Base-by-base conservation (phyloP, 805 yeast species). In the Candida germanica region DNA sequence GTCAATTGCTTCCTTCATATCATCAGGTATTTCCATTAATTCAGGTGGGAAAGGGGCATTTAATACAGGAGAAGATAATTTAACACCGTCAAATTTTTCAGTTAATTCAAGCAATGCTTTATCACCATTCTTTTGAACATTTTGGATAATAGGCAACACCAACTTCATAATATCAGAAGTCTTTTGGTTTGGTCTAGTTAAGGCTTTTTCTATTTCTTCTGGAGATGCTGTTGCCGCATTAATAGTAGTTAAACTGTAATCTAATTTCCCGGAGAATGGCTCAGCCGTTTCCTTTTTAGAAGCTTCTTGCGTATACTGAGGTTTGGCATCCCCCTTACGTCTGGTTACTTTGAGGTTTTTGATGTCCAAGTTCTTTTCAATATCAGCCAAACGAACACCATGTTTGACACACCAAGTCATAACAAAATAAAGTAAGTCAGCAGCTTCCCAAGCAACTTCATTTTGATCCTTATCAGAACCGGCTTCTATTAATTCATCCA, bases 301-400 rank as follows among this genome's bases (percentile, higher is more conserved):
- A 5, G 35, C 10, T 25, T 25, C 31, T 44, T 70, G 60, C 33
- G 79, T 43, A 61, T 83, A 93, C 56, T 81, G 79, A 16, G 86
- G 80, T 63, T 91, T 91, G 29, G 98, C 98, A 64, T 93, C 96
- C 35, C 98, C 98, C 62, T 80, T 83, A 58, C 98, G 77, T 64
- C 98, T 79, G 2, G 95, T 80, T 40, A 93, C 87, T 63, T 91
- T 91, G 53, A 81, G 64, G 31, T 87, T 75, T 69, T 93, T 93
- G 56, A 80, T 60, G 54, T 87, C 89, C 54, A 93, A 71, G 61
- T 91, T 87, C 48, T 71, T 73, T 64, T 89, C 96, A 29, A 93
- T 80, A 50, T 89, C 97, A 6, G 74, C 66, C 51, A 88, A 65
- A 17, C 83, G 64, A 21, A 93, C 96, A 21, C 91, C 96, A 50